These are phyloP conservation scores for Zasmidium cellare DNA, from an alignment of 2,329 filamentous ascomycete genomes.

Conservation along the genomic window DNA sequence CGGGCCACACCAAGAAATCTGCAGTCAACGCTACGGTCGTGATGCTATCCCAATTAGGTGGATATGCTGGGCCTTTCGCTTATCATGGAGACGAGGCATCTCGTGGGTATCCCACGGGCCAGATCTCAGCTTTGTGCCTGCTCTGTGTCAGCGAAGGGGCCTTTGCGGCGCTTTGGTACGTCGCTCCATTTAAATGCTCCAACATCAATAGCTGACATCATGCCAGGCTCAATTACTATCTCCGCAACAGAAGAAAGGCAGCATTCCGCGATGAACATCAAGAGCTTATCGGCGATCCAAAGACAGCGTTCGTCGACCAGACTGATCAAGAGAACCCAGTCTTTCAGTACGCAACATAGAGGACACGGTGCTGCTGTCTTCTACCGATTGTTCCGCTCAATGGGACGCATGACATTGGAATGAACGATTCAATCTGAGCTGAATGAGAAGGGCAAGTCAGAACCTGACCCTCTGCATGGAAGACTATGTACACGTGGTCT, in stretches of 20 bases:
- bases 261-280: neutral
- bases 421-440: no score
- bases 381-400: no score
- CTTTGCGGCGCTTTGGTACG: neutral
- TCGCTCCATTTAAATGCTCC: neutral
- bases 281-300: constrained; percentile 1
- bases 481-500: no score
- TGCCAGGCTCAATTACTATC: neutral
- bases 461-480: no score
- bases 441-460: no score
- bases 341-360: neutral
- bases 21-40: constrained; percentile 1
- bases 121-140: neutral
- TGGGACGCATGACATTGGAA: no score
- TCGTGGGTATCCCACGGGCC: neutral
- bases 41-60: neutral
- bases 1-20: constrained; percentile 3
- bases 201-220: neutral
- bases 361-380: neutral
- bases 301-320: neutral
- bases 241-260: neutral
- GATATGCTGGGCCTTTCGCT: neutral
- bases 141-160: neutral
- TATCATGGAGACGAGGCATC: neutral
- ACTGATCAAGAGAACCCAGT: constrained; percentile 1